Conservation (phyloP, 352 stramenopile genomes). For the Globisporangium paroecandrum region DNA sequence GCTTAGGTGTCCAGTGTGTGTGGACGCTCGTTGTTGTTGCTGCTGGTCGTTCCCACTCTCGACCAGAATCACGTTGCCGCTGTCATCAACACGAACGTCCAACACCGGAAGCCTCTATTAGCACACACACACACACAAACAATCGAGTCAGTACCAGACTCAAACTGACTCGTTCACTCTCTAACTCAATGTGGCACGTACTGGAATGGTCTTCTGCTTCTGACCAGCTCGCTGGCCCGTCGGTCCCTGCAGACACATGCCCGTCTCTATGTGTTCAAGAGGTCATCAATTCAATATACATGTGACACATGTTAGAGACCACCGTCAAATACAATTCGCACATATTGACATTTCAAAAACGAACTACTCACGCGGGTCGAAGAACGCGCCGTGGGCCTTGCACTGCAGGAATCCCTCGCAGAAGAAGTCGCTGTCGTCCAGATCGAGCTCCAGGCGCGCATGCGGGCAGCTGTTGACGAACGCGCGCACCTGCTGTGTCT, state of each 20-base stretch:
- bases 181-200: constrained; percentile 16
- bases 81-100: constrained; percentile 33
- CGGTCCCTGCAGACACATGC: constrained; percentile 60
- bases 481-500: constrained; percentile 37
- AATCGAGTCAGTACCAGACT: background rate
- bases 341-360: background rate
- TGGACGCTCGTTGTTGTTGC: constrained; percentile 1
- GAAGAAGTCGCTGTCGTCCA: constrained; percentile 83
- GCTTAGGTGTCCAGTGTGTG: background rate
- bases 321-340: background rate
- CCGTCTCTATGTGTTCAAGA: constrained; percentile 29
- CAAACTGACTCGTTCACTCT: background rate
- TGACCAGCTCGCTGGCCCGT: constrained; percentile 26
- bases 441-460: constrained; percentile 67
- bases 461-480: constrained; percentile 73
- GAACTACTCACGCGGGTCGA: constrained; percentile 47
- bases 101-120: constrained; percentile 38
- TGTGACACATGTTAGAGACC: background rate
- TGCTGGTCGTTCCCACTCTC: constrained; percentile 11
- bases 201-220: constrained; percentile 28
- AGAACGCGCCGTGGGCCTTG: constrained; percentile 79
- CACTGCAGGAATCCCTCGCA: constrained; percentile 75
- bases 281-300: background rate
- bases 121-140: background rate
- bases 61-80: constrained; percentile 35